Conservation (phyloP, 2,329 filamentous ascomycete genomes). For the Hypoxylon sp. region DNA sequence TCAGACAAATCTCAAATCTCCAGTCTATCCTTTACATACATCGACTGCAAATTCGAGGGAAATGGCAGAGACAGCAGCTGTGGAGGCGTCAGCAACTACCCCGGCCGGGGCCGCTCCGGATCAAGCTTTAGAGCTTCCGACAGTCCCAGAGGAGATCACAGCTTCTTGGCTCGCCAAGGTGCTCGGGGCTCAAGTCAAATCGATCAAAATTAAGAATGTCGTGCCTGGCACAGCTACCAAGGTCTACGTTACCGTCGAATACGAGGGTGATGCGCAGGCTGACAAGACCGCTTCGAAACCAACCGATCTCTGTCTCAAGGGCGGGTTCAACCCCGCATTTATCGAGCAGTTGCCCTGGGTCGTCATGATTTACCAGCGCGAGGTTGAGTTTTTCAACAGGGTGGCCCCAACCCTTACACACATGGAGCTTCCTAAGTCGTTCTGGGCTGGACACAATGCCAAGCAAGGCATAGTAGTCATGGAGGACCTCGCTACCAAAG, state of each 20-base stretch:
- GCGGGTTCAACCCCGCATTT: constrained; percentile 48
- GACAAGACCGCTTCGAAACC: constrained; percentile 15
- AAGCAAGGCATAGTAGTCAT: constrained; percentile 48
- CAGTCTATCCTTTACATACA: constrained; percentile 4
- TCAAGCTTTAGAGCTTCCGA: constrained; percentile 27
- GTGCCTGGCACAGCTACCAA: constrained; percentile 46
- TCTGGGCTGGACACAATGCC: constrained; percentile 44
- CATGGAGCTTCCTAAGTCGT: constrained; percentile 43
- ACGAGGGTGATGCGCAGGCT: constrained; percentile 29
- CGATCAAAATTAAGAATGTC: constrained; percentile 35
- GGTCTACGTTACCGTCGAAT: constrained; percentile 41
- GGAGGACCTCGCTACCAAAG: constrained; percentile 45
- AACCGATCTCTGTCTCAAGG: constrained; percentile 46
- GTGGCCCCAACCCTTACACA: constrained; percentile 43
- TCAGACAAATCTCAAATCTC: not conserved
- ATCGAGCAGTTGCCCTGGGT: constrained; percentile 44
- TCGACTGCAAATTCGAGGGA: not conserved
- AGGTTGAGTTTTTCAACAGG: constrained; percentile 49
- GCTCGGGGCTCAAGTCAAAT: constrained; percentile 39
- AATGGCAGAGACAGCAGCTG: constrained; percentile 12
- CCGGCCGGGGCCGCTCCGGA: not conserved
- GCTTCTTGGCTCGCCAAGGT: constrained; percentile 44
- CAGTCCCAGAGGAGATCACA: constrained; percentile 42
- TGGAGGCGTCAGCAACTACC: not conserved
- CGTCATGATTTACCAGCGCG: constrained; percentile 47